phyloP scores from a whole-genome alignment of 495 filamentous ascomycete species.

The Xylaria grammica region DNA sequence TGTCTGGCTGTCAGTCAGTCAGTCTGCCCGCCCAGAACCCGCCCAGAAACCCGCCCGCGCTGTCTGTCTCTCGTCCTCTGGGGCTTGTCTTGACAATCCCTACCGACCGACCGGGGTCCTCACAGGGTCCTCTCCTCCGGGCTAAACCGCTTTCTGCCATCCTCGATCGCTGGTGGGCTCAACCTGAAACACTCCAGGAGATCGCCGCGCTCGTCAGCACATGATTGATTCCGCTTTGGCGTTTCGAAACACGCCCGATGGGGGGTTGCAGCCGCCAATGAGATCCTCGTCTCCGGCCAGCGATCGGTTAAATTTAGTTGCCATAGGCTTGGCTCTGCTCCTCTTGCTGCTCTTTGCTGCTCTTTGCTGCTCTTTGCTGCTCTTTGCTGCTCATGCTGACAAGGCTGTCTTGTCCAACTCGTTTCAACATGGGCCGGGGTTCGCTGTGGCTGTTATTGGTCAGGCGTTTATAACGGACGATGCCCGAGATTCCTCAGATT shows the following conservation, averaged over 20 bases:
- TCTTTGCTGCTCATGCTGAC: conserved; percentile 15
- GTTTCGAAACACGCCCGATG: conserved; percentile 44
- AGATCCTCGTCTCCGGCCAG: conserved; percentile 13
- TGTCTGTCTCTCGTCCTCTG: background rate
- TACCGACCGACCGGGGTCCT: background rate
- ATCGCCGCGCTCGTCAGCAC: conserved; percentile 32
- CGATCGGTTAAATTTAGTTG: conserved; percentile 23
- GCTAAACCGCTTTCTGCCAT: conserved; percentile 28
- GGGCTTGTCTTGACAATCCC: conserved; percentile 13
- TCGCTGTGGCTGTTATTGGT: conserved; percentile 15
- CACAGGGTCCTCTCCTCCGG: conserved; percentile 16
- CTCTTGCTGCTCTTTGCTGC: too few species aligned
- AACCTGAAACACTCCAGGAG: conserved; percentile 42
- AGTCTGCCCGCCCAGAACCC: too few species aligned
- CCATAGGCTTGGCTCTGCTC: background rate
- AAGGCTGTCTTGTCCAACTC: conserved; percentile 15
- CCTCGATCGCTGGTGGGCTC: conserved; percentile 34
- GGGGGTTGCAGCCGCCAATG: conserved; percentile 40
- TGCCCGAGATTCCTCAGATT: conserved; percentile 3
- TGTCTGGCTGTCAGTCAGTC: too few species aligned
- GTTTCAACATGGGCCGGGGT: conserved; percentile 9
- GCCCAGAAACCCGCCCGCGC: conserved; percentile 11
- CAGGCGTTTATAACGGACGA: conserved; percentile 13
- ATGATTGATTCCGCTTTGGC: conserved; percentile 30
- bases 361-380: too few species aligned